Percentiles rank a stretch among this genome's conserved stretches.
phyloP scores from a whole-genome alignment of 129 eudicot species.

The Oenanthe sinensis region DNA sequence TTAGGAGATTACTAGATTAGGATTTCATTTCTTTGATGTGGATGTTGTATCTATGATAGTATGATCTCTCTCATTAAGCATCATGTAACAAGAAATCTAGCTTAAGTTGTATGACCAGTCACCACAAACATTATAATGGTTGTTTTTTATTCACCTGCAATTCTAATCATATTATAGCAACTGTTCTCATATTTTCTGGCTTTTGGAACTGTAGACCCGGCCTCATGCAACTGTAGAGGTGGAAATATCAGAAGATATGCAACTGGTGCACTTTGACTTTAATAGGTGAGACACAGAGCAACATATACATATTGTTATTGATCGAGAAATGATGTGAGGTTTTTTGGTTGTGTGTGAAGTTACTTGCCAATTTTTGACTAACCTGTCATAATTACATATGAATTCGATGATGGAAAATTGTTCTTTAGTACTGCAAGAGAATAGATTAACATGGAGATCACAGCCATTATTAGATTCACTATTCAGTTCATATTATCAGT shows the following conservation, averaged over 20 bases:
- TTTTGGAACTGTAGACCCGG: conserved; percentile 46
- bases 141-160: background rate
- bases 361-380: background rate
- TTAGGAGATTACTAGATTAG: background rate
- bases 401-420: background rate
- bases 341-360: background rate
- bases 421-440: background rate
- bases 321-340: background rate
- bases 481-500: background rate
- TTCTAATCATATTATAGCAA: background rate
- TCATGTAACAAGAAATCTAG: background rate
- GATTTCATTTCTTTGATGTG: background rate
- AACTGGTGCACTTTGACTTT: conserved; percentile 85
- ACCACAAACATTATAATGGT: background rate
- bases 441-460: background rate
- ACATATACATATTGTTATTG: conserved; percentile 13
- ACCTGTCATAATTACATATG: background rate
- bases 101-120: background rate
- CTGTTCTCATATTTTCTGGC: conserved; percentile 10
- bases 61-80: background rate
- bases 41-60: background rate
- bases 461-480: background rate
- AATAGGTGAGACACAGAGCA: conserved; percentile 20
- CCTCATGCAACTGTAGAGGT: conserved; percentile 89
- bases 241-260: conserved; percentile 93